These are phyloP conservation scores for Priceomyces castillae DNA, from an alignment of 805 yeast species.

Conservation along the genomic window DNA sequence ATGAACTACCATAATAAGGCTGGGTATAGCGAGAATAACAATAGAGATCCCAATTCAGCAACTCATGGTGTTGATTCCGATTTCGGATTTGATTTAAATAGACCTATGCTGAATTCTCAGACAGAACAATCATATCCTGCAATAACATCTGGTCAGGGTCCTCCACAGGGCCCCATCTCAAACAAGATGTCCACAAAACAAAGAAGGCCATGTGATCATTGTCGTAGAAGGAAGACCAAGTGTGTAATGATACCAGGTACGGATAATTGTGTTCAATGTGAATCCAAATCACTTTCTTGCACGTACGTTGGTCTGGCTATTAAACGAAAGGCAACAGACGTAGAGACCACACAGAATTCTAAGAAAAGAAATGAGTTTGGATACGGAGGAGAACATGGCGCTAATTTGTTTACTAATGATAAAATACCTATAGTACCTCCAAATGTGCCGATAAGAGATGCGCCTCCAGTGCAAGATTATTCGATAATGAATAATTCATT, in stretches of 20 bases:
- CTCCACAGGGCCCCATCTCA: conserved; percentile 9
- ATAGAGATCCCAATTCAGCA: not conserved
- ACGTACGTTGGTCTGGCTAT: conserved; percentile 62
- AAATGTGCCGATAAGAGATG: conserved; percentile 48
- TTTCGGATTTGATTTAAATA: not conserved
- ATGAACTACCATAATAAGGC: conserved; percentile 1
- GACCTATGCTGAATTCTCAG: not conserved
- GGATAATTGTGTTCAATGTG: conserved; percentile 72
- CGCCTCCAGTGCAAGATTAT: conserved; percentile 65
- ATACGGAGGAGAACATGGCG: conserved; percentile 9
- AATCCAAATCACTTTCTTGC: conserved; percentile 68
- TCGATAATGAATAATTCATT: conserved; percentile 60
- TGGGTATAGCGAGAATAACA: conserved; percentile 1
- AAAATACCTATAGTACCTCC: conserved; percentile 28
- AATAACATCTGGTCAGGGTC: not conserved
- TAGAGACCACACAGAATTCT: conserved; percentile 11
- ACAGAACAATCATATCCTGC: not conserved
- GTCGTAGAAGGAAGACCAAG: conserved; percentile 74
- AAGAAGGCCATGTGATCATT: conserved; percentile 77
- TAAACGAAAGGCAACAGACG: conserved; percentile 32
- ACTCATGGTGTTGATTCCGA: not conserved
- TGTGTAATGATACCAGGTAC: conserved; percentile 69
- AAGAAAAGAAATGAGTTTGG: conserved; percentile 15
- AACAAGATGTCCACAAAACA: conserved; percentile 29
- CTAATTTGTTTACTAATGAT: conserved; percentile 6